Conservation (phyloP, 352 stramenopile genomes). For the Phytophthora chlamydospora region DNA sequence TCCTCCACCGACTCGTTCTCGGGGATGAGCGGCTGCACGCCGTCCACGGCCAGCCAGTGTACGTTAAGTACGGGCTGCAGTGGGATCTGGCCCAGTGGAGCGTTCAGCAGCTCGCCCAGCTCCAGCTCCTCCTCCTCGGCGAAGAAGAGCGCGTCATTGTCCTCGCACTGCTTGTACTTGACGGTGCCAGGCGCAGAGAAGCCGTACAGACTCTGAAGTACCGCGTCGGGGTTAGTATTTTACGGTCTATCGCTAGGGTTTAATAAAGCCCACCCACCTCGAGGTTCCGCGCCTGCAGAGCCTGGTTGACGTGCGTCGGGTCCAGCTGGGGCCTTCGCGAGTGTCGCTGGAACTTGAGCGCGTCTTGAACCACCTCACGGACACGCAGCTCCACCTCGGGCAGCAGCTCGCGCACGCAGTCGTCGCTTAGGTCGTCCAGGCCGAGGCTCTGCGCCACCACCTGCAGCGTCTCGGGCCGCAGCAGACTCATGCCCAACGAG, state of each 20-base stretch:
- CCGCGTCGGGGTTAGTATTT: neutral
- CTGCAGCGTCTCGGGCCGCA: conserved; percentile 71
- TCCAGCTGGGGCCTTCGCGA: conserved; percentile 64
- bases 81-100: conserved; percentile 72
- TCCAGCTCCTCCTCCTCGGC: conserved; percentile 79
- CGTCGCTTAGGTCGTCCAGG: conserved; percentile 71
- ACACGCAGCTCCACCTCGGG: conserved; percentile 83
- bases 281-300: conserved; percentile 71
- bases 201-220: conserved; percentile 67
- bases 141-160: conserved; percentile 68
- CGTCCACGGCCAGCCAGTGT: conserved; percentile 86
- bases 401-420: conserved; percentile 70
- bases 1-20: conserved; percentile 85
- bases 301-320: conserved; percentile 78
- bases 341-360: conserved; percentile 85
- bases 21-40: conserved; percentile 81
- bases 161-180: conserved; percentile 69
- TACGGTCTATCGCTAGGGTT: neutral
- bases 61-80: conserved; percentile 75
- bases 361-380: conserved; percentile 84
- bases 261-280: conserved; percentile 41
- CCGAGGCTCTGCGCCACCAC: conserved; percentile 79
- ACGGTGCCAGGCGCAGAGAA: conserved; percentile 59
- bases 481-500: conserved; percentile 63
- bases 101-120: conserved; percentile 74